Conservation (phyloP, 2,329 filamentous ascomycete species). For the Fusarium sp. region DNA sequence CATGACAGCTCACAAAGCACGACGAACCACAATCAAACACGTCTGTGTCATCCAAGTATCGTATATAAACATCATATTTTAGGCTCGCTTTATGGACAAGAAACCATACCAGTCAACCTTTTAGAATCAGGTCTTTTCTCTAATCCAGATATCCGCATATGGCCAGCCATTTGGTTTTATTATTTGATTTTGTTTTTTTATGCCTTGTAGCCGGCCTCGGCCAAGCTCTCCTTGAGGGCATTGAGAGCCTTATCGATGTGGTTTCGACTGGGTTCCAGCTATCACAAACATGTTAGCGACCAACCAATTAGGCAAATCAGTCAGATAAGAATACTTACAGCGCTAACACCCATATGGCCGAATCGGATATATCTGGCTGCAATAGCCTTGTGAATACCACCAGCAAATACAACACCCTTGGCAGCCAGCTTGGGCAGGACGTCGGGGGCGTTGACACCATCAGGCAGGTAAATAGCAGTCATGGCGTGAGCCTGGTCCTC, state of each 20-base stretch:
- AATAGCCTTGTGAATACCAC: conserved; percentile 95
- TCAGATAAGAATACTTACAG: conserved; percentile 60
- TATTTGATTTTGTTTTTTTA: conserved; percentile 25
- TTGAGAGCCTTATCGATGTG: conserved; percentile 87
- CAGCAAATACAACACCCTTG: conserved; percentile 92
- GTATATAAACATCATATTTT: conserved; percentile 2
- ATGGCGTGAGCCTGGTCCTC: conserved; percentile 96
- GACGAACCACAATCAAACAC: conserved; percentile 10
- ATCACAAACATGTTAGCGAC: conserved; percentile 33
- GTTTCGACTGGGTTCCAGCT: conserved; percentile 77
- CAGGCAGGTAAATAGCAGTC: conserved; percentile 96
- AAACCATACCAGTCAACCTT: conserved; percentile 18
- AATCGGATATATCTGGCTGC: conserved; percentile 93
- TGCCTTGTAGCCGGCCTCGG: conserved; percentile 73
- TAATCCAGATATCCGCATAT: conserved; percentile 21
- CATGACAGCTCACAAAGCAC: conserved; percentile 5
- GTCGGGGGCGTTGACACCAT: conserved; percentile 80
- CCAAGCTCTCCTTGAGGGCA: conserved; percentile 77
- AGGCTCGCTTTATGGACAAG: conserved; percentile 28
- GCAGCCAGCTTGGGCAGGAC: conserved; percentile 84
- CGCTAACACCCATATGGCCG: conserved; percentile 96
- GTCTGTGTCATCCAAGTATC: conserved; percentile 11
- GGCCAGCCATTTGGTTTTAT: conserved; percentile 24
- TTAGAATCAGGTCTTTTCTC: conserved; percentile 20
- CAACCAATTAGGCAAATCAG: background rate